Evolutionary conservation across 225 moss, liverwort and hornwort species (phyloP).

Genomic region (Anthoceros angustus): DNA sequence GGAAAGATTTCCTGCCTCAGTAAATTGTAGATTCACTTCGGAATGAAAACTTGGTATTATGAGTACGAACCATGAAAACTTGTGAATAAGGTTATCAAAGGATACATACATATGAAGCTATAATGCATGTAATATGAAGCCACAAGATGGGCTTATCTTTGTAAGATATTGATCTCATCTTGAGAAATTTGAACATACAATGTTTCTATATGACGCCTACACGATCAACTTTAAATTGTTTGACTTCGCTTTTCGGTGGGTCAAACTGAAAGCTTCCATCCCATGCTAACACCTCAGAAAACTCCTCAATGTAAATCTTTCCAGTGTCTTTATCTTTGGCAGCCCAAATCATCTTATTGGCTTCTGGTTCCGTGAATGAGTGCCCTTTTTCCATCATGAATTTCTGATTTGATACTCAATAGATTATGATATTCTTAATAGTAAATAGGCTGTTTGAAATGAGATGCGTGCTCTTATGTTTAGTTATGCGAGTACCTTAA

Average conservation of each 20-base stretch:
- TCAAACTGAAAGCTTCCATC: slow-evolving; percentile 8
- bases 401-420: slow-evolving; percentile 6
- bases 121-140: too few relatives aligned
- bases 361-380: slow-evolving; percentile 11
- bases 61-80: too few relatives aligned
- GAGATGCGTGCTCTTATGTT: background rate
- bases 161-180: background rate
- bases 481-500: background rate
- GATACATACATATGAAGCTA: too few relatives aligned
- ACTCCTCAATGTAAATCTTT: slow-evolving; percentile 16
- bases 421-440: background rate
- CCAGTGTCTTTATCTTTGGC: slow-evolving; percentile 18
- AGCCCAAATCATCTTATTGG: slow-evolving; percentile 9
- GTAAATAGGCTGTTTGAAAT: too few relatives aligned
- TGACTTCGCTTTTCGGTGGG: background rate
- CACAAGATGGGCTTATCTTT: background rate
- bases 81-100: too few relatives aligned
- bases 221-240: background rate
- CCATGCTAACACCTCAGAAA: slow-evolving; percentile 11
- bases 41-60: too few relatives aligned
- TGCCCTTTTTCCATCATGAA: slow-evolving; percentile 12
- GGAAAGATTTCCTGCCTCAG: too few relatives aligned
- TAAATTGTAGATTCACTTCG: too few relatives aligned
- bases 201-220: background rate
- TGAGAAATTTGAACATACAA: background rate